A percentile compares a stretch with the other conserved stretches of the same genome.
Evolutionary conservation across 768 basidiomycete species (phyloP).

Genomic region (Guyanaporus albipodus): DNA sequence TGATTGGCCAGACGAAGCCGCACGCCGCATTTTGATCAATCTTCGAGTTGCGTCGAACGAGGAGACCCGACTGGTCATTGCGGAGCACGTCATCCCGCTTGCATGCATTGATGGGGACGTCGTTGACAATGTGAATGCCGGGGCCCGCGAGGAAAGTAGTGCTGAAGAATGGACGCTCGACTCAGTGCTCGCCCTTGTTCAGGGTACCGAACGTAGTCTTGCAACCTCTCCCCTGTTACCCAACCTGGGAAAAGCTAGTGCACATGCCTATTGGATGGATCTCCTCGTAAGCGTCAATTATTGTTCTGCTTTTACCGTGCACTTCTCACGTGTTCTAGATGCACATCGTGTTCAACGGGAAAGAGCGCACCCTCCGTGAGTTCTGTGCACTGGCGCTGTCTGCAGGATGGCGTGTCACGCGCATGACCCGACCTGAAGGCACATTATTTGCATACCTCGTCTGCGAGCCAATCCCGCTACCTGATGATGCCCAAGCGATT

Average conservation of each 20-base stretch:
- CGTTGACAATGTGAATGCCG: not conserved
- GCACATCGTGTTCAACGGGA: slow-evolving; percentile 63
- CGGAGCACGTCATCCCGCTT: slow-evolving; percentile 66
- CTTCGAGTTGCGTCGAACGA: slow-evolving; percentile 36
- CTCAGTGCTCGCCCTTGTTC: slow-evolving; percentile 37
- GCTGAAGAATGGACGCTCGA: slow-evolving; percentile 26
- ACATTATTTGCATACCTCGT: slow-evolving; percentile 70
- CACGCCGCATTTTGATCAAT: slow-evolving; percentile 42
- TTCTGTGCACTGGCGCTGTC: slow-evolving; percentile 48
- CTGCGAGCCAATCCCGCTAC: slow-evolving; percentile 58
- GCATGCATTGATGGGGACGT: slow-evolving; percentile 55
- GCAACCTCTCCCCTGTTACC: slow-evolving; percentile 62
- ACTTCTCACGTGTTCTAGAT: slow-evolving; percentile 41
- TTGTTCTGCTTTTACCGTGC: not conserved
- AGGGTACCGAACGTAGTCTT: slow-evolving; percentile 50
- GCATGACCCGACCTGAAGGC: slow-evolving; percentile 54
- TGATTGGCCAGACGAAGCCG: slow-evolving; percentile 70
- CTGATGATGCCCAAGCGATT: slow-evolving; percentile 31
- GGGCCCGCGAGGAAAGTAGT: slow-evolving; percentile 6
- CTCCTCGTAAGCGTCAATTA: slow-evolving; percentile 44
- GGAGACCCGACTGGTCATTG: slow-evolving; percentile 61
- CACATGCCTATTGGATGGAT: slow-evolving; percentile 68
- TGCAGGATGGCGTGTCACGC: slow-evolving; percentile 59
- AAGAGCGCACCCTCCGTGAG: slow-evolving; percentile 69
- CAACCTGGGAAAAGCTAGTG: slow-evolving; percentile 69